Percentiles rank a stretch among this genome's conserved stretches.
These are phyloP conservation scores for Colletotrichum cereale DNA, from an alignment of 2,329 filamentous ascomycete genomes.

Conservation along the genomic window DNA sequence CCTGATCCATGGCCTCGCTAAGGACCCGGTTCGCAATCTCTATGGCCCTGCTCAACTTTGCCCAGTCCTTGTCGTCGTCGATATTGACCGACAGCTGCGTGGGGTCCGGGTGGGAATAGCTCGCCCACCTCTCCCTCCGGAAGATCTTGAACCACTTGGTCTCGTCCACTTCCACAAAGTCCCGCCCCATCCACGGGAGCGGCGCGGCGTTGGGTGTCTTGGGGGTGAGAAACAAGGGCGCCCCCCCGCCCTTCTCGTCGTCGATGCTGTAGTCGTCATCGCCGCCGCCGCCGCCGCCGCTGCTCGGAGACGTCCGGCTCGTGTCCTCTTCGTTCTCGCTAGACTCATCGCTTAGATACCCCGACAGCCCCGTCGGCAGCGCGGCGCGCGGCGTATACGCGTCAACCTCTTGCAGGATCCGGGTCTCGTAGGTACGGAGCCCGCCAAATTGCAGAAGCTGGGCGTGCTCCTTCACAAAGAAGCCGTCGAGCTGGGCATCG, in stretches of 20 bases:
- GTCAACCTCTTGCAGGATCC: constrained; percentile 3
- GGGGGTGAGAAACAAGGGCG: not conserved
- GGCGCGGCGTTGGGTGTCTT: too few species aligned
- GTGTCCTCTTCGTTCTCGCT: not conserved
- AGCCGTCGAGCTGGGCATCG: not conserved
- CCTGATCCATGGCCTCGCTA: not conserved
- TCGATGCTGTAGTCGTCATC: not conserved
- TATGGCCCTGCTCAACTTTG: not conserved
- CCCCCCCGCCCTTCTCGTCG: not conserved
- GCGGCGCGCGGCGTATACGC: constrained; percentile 5
- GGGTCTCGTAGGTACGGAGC: constrained; percentile 5
- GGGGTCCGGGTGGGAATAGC: not conserved
- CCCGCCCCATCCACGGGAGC: not conserved
- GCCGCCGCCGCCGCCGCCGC: not conserved
- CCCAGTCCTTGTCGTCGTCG: constrained; percentile 9
- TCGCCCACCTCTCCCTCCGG: constrained; percentile 13
- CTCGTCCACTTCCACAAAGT: constrained; percentile 24
- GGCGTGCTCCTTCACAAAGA: not conserved
- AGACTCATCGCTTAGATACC: not conserved
- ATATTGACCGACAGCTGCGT: not conserved
- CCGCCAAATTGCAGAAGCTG: not conserved
- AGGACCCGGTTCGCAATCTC: constrained; percentile 30
- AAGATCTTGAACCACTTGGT: constrained; percentile 24
- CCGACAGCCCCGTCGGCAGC: not conserved
- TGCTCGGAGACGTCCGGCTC: not conserved